Base-by-base conservation (phyloP, 2,329 filamentous ascomycete species). In the Seiridium unicorne region DNA sequence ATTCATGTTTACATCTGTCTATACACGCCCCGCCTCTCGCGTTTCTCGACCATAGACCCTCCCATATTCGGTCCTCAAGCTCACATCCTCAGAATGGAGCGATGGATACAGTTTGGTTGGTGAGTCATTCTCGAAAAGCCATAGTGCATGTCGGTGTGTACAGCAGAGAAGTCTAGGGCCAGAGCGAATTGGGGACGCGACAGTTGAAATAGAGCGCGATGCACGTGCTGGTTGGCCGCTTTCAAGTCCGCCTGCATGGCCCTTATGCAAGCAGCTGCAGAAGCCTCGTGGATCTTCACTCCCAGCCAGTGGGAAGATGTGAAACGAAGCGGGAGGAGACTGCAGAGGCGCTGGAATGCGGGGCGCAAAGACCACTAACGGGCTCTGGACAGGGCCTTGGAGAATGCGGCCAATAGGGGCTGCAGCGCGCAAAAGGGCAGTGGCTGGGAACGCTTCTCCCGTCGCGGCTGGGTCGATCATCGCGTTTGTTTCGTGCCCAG, bases 201-300 rank as follows among this genome's bases (percentile, higher is more conserved):
- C 60, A 49, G 57, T 60, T n/a, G 51, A 58, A 64, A 64, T 63
- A 55, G 64, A 70, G 62, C 70, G 71, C 68, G 71, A 67, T 62
- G 59, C 57, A 63, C 66, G 64, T 66, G 62, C 64, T 73, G 70
- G 72, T 57, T 73, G 71, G 71, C 65, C 68, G 61, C 61, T 59
- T 54, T 46, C 56, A 49, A 62, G 64, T 51, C 63, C 63, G 60
- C 64, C 49, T 64, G 68, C 70, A 71, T 62, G 62, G 61, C 62
- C 55, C 54, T 44, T 60, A 61, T 62, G 60, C 60, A 61, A 58
- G 58, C 60, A 61, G 40, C 58, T 68, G 66, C 66, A 66, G 60
- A 65, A 54, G 70, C 71, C 68, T 72, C 70, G 69, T 66, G 63
- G 64, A 60, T 49, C 58, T 55, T 59, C 31, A 44, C 26, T 65